Base-by-base conservation (phyloP, 352 stramenopile species). In the Phytophthora idaei region DNA sequence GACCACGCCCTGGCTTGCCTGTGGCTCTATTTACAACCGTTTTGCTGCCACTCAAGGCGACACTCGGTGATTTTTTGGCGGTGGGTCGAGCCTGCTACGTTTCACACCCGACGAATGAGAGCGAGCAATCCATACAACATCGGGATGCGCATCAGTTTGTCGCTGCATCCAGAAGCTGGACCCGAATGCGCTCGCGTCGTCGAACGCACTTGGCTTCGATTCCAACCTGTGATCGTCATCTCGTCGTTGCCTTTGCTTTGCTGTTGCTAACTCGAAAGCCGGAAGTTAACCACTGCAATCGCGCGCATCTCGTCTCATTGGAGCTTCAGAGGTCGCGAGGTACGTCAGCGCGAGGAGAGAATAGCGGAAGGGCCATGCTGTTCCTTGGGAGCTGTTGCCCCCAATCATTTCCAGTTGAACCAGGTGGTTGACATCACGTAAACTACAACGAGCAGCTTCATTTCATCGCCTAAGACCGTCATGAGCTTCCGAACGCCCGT, bases 301-400 rank as follows among this genome's bases (percentile, higher is more conserved):
- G 50, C 14, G 12, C 31, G 42, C 42, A 44, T 60, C 49, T 48
- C 36, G 21, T 47, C 36, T 61, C 27, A 46, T 6, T 21, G 17
- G 6, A 4, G 10, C 44, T 31, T 44, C 42, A 71, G 52, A 50
- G 59, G 69, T 73, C 54, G 61, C 47, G 44, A 46, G 54, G 64
- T 68, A 77, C 64, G 69, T 67, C 69, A 77, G 69, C 53, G 14
- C 29, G 37, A 45, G 29, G 31, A 27, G 45, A 46, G 46, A 61
- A 57, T 51, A n/a, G 32, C 52, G 66, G 48, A 65, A 68, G 41
- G 34, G 34, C 5, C 46, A 67, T 48, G 51, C 42, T 57, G 4
- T 45, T 56, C 7, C 46, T 55, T 12, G n/a, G 6, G 28, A 53
- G 52, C 32, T 57, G 42, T 50, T 59, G 31, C n/a, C 25, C 36